Percentiles rank a stretch among this genome's conserved stretches.
Evolutionary conservation across 495 filamentous ascomycete species (phyloP).

Genomic region (Daldinia decipiens): DNA sequence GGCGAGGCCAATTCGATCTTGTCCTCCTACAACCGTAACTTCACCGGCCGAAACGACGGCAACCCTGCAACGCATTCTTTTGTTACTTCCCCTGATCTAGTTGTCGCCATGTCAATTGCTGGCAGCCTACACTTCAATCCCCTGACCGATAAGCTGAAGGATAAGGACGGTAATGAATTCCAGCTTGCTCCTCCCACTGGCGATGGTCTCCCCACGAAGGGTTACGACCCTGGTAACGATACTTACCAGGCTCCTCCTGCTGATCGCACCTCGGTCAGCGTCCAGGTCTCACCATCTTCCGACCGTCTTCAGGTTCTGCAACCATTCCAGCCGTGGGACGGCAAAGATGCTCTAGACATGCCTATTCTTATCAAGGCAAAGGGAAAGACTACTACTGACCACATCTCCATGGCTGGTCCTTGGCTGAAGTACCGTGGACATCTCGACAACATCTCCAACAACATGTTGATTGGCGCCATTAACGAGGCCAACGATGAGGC

Average conservation of each 20-base stretch:
- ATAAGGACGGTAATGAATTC: conserved; percentile 98
- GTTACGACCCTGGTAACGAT: conserved; percentile 93
- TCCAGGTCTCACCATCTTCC: conserved; percentile 86
- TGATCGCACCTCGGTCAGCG: conserved; percentile 75
- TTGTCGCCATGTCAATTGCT: conserved; percentile 90
- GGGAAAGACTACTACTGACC: conserved; percentile 99
- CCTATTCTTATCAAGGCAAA: conserved; percentile 97
- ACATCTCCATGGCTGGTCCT: conserved; percentile 99
- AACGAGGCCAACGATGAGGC: conserved; percentile 96
- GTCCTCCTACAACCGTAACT: conserved; percentile 99
- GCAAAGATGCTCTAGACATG: conserved; percentile 87
- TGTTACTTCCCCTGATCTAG: conserved; percentile 97
- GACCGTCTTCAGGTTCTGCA: conserved; percentile 94
- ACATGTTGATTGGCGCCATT: conserved; percentile 99
- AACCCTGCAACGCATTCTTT: conserved; percentile 99
- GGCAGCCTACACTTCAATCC: conserved; percentile 97
- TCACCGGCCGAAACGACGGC: conserved; percentile 98
- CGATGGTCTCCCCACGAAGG: conserved; percentile 79
- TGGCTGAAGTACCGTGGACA: conserved; percentile 99
- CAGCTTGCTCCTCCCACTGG: conserved; percentile 81
- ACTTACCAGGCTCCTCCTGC: conserved; percentile 96
- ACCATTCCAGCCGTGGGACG: conserved; percentile 90
- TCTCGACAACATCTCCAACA: conserved; percentile 99
- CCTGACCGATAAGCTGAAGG: conserved; percentile 91
- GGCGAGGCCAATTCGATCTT: conserved; percentile 96